A percentile compares a stretch with the other conserved stretches of the same genome.
phyloP scores from a whole-genome alignment of 2,329 filamentous ascomycete genomes.

The Aspergillus flavus region DNA sequence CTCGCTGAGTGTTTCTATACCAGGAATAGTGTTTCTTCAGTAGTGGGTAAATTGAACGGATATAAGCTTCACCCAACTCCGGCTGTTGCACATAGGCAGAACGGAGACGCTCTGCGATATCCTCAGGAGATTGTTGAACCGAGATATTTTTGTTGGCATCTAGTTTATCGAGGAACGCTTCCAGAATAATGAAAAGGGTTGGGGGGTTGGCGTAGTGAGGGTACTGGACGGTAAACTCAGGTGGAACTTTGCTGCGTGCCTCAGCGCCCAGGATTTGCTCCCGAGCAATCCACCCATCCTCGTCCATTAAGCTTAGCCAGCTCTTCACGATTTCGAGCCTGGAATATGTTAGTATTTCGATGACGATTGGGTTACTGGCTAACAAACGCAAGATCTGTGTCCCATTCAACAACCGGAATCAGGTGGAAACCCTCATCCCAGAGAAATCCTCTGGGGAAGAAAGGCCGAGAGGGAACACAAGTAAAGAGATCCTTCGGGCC shows the following conservation, averaged over 20 bases:
- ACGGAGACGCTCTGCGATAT: constrained; percentile 53
- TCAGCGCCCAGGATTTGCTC: constrained; percentile 93
- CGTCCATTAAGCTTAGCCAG: constrained; percentile 95
- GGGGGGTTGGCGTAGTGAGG: constrained; percentile 97
- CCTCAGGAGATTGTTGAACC: constrained; percentile 25
- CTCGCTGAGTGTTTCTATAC: constrained; percentile 90
- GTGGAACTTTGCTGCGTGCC: constrained; percentile 90
- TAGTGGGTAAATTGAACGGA: constrained; percentile 79
- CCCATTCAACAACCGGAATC: constrained; percentile 89
- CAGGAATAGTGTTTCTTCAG: constrained; percentile 89
- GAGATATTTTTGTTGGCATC: constrained; percentile 47
- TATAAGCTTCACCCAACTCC: constrained; percentile 69
- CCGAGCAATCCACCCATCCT: constrained; percentile 94
- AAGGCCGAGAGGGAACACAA: constrained; percentile 86
- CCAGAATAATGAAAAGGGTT: constrained; percentile 87
- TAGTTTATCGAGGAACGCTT: constrained; percentile 79
- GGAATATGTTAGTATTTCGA: constrained; percentile 21
- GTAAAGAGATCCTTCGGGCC: constrained; percentile 89
- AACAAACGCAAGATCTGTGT: constrained; percentile 74
- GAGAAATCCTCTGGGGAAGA: constrained; percentile 94
- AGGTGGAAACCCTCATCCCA: constrained; percentile 99
- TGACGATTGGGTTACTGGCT: not conserved
- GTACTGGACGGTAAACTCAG: constrained; percentile 92
- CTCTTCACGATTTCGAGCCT: constrained; percentile 82
- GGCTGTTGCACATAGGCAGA: constrained; percentile 69